A percentile compares a stretch with the other conserved stretches of the same genome.
phyloP scores from a whole-genome alignment of 129 eudicot species.

The Cynara cardunculus region DNA sequence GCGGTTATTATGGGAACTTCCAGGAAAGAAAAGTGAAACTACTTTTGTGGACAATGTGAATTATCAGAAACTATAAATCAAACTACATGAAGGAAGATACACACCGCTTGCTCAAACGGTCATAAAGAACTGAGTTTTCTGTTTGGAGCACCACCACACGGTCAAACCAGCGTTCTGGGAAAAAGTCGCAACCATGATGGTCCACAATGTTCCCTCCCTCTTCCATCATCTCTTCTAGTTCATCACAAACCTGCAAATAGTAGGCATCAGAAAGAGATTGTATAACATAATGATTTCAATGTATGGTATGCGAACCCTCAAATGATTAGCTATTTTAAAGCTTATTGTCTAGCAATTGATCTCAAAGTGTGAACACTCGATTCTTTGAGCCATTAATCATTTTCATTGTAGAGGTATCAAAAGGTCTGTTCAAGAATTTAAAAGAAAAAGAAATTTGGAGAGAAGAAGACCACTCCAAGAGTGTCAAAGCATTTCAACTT shows the following conservation, averaged over 20 bases:
- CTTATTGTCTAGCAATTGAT: no score
- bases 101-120: conserved; percentile 74
- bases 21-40: neutral
- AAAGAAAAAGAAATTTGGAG: no score
- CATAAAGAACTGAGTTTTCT: conserved; percentile 68
- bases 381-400: no score
- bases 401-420: no score
- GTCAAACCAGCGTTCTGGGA: conserved; percentile 96
- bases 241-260: conserved; percentile 79
- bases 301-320: neutral
- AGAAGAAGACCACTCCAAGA: no score
- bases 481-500: no score
- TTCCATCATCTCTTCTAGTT: conserved; percentile 92
- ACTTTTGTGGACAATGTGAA: neutral
- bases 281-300: neutral
- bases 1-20: neutral
- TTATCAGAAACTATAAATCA: neutral
- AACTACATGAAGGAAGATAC: neutral
- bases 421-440: no score
- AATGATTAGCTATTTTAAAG: no score
- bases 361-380: no score
- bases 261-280: neutral
- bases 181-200: conserved; percentile 94
- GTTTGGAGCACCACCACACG: conserved; percentile 84
- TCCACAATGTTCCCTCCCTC: conserved; percentile 93